phyloP scores from a whole-genome alignment of 371 early-diverging fungal genomes.

The Batkoa obscura region DNA sequence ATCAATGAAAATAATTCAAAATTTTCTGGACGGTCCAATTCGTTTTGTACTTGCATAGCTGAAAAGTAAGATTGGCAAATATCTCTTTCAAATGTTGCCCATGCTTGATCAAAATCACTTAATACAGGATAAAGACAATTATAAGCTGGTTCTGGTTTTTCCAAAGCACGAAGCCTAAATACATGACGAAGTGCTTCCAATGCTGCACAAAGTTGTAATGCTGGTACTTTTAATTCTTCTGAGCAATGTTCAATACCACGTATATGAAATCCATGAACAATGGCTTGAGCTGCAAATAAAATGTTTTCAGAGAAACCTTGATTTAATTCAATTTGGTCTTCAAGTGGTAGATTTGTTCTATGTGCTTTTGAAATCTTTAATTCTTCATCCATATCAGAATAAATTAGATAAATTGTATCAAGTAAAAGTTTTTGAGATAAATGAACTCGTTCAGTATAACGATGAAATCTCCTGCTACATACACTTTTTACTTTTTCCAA shows the following conservation, averaged over 20 bases:
- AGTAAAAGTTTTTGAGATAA: not conserved
- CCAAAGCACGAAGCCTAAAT: not conserved
- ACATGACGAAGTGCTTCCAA: constrained; percentile 4
- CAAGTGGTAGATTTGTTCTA: not conserved
- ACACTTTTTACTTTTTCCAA: not conserved
- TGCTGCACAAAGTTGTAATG: constrained; percentile 3
- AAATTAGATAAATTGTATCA: constrained; percentile 2
- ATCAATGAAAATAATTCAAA: not conserved
- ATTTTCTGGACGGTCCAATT: not conserved
- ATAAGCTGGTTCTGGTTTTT: constrained; percentile 2
- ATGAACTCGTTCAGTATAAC: constrained; percentile 1
- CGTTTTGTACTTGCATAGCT: not conserved
- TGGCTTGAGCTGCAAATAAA: constrained; percentile 6
- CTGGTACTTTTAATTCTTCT: not conserved
- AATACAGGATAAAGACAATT: not conserved
- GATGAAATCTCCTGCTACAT: not conserved
- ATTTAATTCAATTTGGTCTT: constrained; percentile 1
- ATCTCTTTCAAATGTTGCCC: constrained; percentile 1
- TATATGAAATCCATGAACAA: constrained; percentile 4
- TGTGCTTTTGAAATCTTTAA: constrained; percentile 1
- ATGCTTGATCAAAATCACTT: constrained; percentile 4
- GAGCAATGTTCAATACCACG: constrained; percentile 3
- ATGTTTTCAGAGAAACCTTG: constrained; percentile 4
- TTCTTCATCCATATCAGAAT: constrained; percentile 1
- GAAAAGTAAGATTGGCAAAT: not conserved